Conservation (phyloP, 768 basidiomycete genomes). For the Psilocybe sp. region DNA sequence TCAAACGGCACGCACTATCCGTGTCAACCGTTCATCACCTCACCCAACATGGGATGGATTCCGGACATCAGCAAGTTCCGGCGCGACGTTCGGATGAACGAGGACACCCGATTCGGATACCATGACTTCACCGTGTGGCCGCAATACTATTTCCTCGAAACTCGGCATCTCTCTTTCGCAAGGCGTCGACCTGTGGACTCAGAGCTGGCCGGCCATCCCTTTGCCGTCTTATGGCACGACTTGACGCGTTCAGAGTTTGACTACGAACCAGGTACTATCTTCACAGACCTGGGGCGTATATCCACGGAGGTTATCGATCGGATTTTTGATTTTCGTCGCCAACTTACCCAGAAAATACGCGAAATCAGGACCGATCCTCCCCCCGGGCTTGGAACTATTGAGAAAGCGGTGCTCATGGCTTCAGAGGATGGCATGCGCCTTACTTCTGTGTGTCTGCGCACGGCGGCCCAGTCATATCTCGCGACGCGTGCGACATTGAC, state of each 20-base stretch:
- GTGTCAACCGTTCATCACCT: neutral
- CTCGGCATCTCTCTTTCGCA: neutral
- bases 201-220: neutral
- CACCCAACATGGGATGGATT: slow-evolving; percentile 2
- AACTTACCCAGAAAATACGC: neutral
- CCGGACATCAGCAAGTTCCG: neutral
- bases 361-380: neutral
- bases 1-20: neutral
- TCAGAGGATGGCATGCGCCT: neutral
- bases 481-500: neutral
- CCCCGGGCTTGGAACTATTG: neutral
- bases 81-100: neutral
- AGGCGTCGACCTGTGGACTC: neutral
- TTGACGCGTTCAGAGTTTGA: neutral
- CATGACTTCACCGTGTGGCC: slow-evolving; percentile 3
- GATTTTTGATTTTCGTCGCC: neutral
- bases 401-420: neutral
- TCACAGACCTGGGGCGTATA: too few relatives aligned
- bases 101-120: neutral
- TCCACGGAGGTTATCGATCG: neutral
- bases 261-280: neutral
- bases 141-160: neutral
- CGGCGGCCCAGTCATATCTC: neutral
- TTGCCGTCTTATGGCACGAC: neutral
- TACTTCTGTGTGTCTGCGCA: neutral